Base-by-base conservation (phyloP, 805 yeast species). In the Pachysolen tannophilus region DNA sequence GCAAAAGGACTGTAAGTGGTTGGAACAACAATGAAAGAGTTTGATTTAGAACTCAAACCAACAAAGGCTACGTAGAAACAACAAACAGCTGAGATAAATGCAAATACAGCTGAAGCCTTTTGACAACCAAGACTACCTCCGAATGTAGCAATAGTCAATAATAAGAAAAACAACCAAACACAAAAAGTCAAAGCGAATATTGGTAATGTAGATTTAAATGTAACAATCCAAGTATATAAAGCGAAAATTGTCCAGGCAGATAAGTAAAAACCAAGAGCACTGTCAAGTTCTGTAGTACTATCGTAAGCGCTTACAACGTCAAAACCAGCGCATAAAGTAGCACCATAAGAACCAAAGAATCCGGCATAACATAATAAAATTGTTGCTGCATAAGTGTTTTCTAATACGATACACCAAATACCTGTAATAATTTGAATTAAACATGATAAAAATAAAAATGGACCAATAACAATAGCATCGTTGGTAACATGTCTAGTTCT, bases 181-280 rank as follows among this genome's bases (percentile, higher is more conserved):
- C 54, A 56, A 41, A 60, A 46, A 43, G 65, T 61, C 30, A 65
- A 53, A 5, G 41, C 47, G 40, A 58, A 50, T 38, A 66, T 52
- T 28, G 62, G 56, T 11, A 62, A 37, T 3, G 74, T 66, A 6
- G 72, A 58, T 45, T 66, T 71, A 40, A 63, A 53, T 2, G 73
- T 65, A 24, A 58, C 54, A 26, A 58, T 34, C 58, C 70, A 55
- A 48, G 66, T 53, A 41, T 67, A 41, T 38, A 64, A 60, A 24
- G 68, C 60, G 48, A 66, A 69, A 5, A 72, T 60, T 6, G 66
- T 61, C 76, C 76, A 69, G 1, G 67, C 67, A 4, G 71, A 41
- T 15, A 67, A 49, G 53, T 52, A 68, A 38, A 68, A 55, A 8
- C 72, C 77, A 30, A 65, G 46, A 7, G 72, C 75, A 35, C 66